Evolutionary conservation across 106 monocot genomes (phyloP), one percentile per base, ranked within the genome.

Genomic region (Amphibolis antarctica): DNA sequence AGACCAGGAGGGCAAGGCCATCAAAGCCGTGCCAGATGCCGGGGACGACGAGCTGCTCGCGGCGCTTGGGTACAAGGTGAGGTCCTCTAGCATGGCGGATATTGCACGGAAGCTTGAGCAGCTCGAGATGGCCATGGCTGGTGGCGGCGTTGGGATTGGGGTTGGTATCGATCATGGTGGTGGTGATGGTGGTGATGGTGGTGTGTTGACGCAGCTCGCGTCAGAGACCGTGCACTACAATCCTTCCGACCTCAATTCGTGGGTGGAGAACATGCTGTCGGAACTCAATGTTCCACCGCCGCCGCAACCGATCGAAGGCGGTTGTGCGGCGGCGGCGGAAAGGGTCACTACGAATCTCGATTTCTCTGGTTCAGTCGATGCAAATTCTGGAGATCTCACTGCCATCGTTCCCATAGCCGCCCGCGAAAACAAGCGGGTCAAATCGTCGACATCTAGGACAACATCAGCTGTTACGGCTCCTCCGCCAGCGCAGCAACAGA

Each of bases 21-120:
- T 27, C 28, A 27, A 9, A 28, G 23, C 26, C 28, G 13, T 57
- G 27, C 57, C 27, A 17, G 57, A 57, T 17, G 13, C 57, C 29
- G 57, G 57, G 25, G 57, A 57, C 27, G 57, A 57, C 26, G 57
- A 28, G 27, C 28, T 27, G 57, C 57, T 57, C 11, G 57, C 57
- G 15, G 57, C 57, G 28, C 14, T 57, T 23, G 57, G 57, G 26
- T 57, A 96, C 80, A 90, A 96, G 71, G 89, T 96, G 1, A 49
- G 84, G 31, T 59, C 86, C 9, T 84, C 89, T 2, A 82, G 84
- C 66, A 96, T 96, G 89, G 94, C 86, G 4, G 94, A 90, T 53
- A 84, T 96, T 13, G 94, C 94, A 14, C 89, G 84, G 76, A 96
- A 96, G 72, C 83, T 96, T 36, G 86, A 90, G 82, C 94, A 89